phyloP scores from a whole-genome alignment of 2,329 filamentous ascomycete species.

The Nectriaceae sp. region DNA sequence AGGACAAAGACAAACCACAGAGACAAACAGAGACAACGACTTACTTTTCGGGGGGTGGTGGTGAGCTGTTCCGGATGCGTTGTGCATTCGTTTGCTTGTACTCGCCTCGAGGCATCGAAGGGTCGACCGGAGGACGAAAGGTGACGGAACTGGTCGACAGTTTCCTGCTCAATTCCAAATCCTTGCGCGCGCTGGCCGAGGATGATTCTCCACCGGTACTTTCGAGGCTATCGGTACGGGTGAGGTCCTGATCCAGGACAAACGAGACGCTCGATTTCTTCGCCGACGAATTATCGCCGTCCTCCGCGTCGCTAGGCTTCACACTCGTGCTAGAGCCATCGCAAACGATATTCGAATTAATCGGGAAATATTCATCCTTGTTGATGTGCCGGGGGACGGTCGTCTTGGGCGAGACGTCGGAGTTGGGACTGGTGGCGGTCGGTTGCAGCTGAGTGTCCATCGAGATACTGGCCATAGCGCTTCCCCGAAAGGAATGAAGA shows the following conservation, averaged over 20 bases:
- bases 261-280: slow-evolving; percentile 37
- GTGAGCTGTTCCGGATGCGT: slow-evolving; percentile 49
- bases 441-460: slow-evolving; percentile 22
- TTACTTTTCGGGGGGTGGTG: slow-evolving; percentile 53
- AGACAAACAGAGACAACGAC: slow-evolving; percentile 10
- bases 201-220: slow-evolving; percentile 28
- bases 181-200: not conserved
- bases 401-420: slow-evolving; percentile 46
- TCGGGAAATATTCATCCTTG: slow-evolving; percentile 30
- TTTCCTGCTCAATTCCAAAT: slow-evolving; percentile 39
- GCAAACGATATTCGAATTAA: slow-evolving; percentile 18
- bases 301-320: slow-evolving; percentile 29
- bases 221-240: slow-evolving; percentile 26
- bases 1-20: slow-evolving; percentile 5
- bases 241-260: slow-evolving; percentile 33
- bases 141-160: slow-evolving; percentile 50
- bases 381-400: slow-evolving; percentile 20
- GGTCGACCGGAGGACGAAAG: slow-evolving; percentile 47
- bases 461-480: slow-evolving; percentile 23
- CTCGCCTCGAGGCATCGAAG: slow-evolving; percentile 48
- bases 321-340: slow-evolving; percentile 26
- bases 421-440: slow-evolving; percentile 38
- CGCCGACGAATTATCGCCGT: slow-evolving; percentile 34
- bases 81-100: slow-evolving; percentile 46
- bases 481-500: slow-evolving; percentile 4